Evolutionary conservation across 768 basidiomycete species (phyloP).

Genomic region (Lentinula detonsa): DNA sequence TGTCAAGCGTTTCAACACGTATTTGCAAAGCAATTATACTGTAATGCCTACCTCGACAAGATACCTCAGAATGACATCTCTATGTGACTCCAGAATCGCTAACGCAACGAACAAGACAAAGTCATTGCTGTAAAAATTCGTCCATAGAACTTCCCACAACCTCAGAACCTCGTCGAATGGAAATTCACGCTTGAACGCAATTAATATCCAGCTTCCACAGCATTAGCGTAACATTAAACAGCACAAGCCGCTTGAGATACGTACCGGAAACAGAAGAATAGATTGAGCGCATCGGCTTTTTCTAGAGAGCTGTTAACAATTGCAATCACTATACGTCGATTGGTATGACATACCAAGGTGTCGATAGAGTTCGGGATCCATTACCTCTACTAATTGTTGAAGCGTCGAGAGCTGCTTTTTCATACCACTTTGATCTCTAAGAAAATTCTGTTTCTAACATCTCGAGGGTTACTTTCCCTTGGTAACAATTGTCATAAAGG

Average conservation of each 20-base stretch:
- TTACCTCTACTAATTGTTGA: conserved; percentile 84
- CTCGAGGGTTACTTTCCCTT: neutral
- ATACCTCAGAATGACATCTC: conserved; percentile 93
- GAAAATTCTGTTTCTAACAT: conserved; percentile 84
- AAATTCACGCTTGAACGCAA: conserved; percentile 96
- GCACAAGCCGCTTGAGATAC: conserved; percentile 12
- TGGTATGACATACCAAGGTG: conserved; percentile 59
- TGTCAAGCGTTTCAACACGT: conserved; percentile 16
- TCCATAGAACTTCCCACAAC: conserved; percentile 94
- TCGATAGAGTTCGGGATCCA: conserved; percentile 94
- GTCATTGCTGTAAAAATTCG: conserved; percentile 79
- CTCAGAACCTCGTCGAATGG: conserved; percentile 83
- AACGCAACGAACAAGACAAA: conserved; percentile 95
- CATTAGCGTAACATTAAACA: neutral
- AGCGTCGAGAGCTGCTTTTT: conserved; percentile 86
- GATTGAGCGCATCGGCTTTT: conserved; percentile 87
- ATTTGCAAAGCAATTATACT: conserved; percentile 3
- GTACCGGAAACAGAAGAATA: conserved; percentile 98
- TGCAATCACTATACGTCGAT: neutral
- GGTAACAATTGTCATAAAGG: conserved; percentile 1
- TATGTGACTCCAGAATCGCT: conserved; percentile 90
- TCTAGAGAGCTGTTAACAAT: conserved; percentile 25
- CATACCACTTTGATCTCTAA: conserved; percentile 97
- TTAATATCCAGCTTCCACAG: conserved; percentile 74
- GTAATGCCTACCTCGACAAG: conserved; percentile 73